These are phyloP conservation scores for Pleurotus djamor DNA, from an alignment of 768 basidiomycete genomes.

Conservation along the genomic window DNA sequence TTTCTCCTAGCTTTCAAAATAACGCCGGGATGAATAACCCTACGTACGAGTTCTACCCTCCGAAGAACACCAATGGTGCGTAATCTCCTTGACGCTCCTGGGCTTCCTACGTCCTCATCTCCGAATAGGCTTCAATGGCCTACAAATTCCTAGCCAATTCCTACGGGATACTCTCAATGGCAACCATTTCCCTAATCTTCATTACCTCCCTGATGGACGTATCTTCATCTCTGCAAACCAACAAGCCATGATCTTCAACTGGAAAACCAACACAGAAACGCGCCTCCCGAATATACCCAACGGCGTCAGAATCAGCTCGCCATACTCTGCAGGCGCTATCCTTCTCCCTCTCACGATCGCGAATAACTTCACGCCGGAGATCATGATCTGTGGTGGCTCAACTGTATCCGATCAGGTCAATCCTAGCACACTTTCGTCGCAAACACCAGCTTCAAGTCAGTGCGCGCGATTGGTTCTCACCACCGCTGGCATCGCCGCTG, in stretches of 20 bases:
- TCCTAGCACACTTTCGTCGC: conserved; percentile 26
- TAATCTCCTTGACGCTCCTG: conserved; percentile 14
- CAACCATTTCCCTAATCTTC: conserved; percentile 20
- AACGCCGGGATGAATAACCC: conserved; percentile 61
- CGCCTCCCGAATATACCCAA: conserved; percentile 42
- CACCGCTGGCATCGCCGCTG: conserved; percentile 35
- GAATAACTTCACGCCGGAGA: conserved; percentile 37
- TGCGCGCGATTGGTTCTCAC: conserved; percentile 41
- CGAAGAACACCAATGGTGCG: conserved; percentile 32
- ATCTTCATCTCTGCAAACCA: conserved; percentile 40
- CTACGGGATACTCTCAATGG: conserved; percentile 12
- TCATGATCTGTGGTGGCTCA: conserved; percentile 46
- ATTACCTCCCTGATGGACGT: conserved; percentile 37
- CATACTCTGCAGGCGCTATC: conserved; percentile 34
- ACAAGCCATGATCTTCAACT: conserved; percentile 39
- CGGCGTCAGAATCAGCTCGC: conserved; percentile 38
- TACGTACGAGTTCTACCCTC: conserved; percentile 42
- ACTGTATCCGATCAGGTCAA: conserved; percentile 27
- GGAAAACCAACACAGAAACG: conserved; percentile 33
- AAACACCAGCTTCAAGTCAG: conserved; percentile 38
- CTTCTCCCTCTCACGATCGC: conserved; percentile 35
- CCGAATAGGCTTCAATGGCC: conserved; percentile 16
- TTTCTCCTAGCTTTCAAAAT: conserved; percentile 54
- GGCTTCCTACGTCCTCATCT: not conserved
- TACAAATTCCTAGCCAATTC: conserved; percentile 13